phyloP scores from a whole-genome alignment of 2,329 filamentous ascomycete species.

The Trematosphaeria pertusa region DNA sequence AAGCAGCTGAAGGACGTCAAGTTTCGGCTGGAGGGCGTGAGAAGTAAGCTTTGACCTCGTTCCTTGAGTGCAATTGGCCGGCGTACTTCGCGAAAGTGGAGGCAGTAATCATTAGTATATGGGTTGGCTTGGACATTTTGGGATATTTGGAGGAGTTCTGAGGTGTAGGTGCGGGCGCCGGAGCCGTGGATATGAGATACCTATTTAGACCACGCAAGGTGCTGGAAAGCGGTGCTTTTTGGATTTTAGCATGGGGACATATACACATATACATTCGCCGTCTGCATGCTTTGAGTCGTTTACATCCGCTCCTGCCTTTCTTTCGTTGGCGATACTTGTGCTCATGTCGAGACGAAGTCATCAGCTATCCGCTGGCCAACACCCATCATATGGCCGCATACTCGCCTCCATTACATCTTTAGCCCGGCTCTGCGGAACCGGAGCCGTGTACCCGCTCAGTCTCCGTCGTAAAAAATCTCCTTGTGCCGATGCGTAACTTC shows the following conservation, averaged over 20 bases:
- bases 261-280: slow-evolving; percentile 1
- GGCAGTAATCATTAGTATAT: too few relatives aligned
- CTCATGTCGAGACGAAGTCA: too few relatives aligned
- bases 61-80: not conserved
- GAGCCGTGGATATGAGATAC: too few relatives aligned
- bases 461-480: slow-evolving; percentile 75
- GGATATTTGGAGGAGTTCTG: too few relatives aligned
- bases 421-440: too few relatives aligned
- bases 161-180: too few relatives aligned
- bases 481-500: slow-evolving; percentile 84
- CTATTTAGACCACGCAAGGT: not conserved
- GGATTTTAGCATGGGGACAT: not conserved
- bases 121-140: too few relatives aligned
- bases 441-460: too few relatives aligned
- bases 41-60: slow-evolving; percentile 76
- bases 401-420: not conserved
- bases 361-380: too few relatives aligned
- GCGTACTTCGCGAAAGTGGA: slow-evolving; percentile 3
- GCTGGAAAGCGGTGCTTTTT: not conserved
- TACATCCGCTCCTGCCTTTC: not conserved
- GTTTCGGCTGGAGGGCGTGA: slow-evolving; percentile 88
- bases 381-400: not conserved
- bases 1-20: slow-evolving; percentile 97
- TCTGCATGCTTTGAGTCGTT: not conserved
- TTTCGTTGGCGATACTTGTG: too few relatives aligned